Evolutionary conservation across 805 yeast genomes (phyloP), one percentile per base, ranked within the genome.

Genomic region (Isabelozyma pseudorhagii): DNA sequence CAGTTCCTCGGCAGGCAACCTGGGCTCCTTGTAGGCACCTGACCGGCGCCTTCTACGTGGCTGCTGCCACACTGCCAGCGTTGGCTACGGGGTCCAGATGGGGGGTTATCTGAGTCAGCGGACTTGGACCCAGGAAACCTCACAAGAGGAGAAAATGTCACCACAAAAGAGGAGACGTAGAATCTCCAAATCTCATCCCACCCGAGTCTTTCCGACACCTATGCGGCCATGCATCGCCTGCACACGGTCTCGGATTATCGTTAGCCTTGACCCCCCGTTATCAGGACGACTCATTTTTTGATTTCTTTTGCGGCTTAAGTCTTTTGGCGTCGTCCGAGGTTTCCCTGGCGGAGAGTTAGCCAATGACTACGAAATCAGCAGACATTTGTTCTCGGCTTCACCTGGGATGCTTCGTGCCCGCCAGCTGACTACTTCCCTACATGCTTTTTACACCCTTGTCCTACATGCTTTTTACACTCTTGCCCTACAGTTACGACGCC

Each of bases 221-320:
- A 3, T 13, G 3, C 36, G 36, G 36, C 36, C 36, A 31, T 31
- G 8, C n/a, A 31, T 1, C 36, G 36, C 36, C 36, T 31, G 36
- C 36, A 31, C 36, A 39, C 14, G 14, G 41, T 4, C 41, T 43
- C 45, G 50, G 50, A 46, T 39, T 45, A 48, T 45, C 40, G 36
- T 45, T n/a, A 7, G 42, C 49, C 45, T 25, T 40, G 43, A 48
- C 52, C 54, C 54, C 42, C 44, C 34, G 31, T 40, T 42, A 43
- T 38, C 52, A 36, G 54, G 52, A 53, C 46, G 55, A 52, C 57
- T 54, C 53, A 51, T 50, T 46, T 38, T 18, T 39, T 18, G 36
- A 13, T 31, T 31, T 31, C 36, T 31, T 31, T 31, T 31, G 10
- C n/a, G 10, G 36, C 31, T 8, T 31, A 13, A 2, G 36, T 13